Conservation (phyloP, 352 stramenopile species). For the Pythium biforme region DNA sequence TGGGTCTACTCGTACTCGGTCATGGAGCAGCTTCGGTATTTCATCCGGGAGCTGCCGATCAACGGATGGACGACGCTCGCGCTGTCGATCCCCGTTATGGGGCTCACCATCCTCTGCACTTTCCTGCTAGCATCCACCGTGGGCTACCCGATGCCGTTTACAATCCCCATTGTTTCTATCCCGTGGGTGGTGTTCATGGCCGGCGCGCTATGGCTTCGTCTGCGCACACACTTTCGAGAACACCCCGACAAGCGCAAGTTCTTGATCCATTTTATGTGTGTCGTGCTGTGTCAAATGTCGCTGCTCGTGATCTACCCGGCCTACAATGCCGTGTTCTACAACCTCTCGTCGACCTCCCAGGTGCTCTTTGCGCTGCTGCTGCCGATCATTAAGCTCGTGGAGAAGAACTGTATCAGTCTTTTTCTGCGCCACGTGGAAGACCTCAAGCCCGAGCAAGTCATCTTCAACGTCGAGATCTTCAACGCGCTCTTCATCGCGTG, state of each 20-base stretch:
- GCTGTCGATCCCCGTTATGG: background rate
- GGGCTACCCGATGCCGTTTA: constrained; percentile 3
- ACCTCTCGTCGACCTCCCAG: constrained; percentile 13
- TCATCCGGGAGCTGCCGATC: constrained; percentile 1
- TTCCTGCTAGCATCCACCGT: background rate
- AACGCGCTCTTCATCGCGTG: constrained; percentile 40
- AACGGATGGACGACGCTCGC: background rate
- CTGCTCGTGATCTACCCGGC: constrained; percentile 30
- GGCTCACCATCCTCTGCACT: background rate
- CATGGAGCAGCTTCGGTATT: background rate
- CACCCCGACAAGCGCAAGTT: background rate
- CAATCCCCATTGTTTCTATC: background rate
- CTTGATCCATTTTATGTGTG: background rate
- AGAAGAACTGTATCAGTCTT: constrained; percentile 32
- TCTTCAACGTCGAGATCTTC: constrained; percentile 54
- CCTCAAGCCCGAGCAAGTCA: constrained; percentile 34
- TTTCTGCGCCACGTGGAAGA: constrained; percentile 22
- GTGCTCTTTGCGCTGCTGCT: constrained; percentile 30
- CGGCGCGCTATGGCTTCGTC: background rate
- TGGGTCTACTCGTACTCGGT: background rate
- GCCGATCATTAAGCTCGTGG: constrained; percentile 37
- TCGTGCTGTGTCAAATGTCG: background rate
- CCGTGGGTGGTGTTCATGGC: background rate
- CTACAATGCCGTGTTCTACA: constrained; percentile 26
- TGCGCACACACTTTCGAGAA: background rate